Evolutionary conservation across 192 early-diverging fungal species (phyloP), one percentile per base, ranked within the genome.

Genomic region (Backusella luteola): DNA sequence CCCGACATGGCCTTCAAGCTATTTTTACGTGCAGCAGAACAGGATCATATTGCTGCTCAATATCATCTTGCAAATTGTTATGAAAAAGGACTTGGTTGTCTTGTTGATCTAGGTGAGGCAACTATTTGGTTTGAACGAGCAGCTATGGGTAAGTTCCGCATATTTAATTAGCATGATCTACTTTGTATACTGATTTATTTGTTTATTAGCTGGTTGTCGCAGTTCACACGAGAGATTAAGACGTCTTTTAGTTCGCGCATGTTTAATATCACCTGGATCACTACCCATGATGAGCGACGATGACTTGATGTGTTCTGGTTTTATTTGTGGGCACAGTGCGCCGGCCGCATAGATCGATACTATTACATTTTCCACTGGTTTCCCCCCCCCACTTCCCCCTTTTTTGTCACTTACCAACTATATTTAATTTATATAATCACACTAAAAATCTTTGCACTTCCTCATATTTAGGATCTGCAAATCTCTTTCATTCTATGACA

Each of bases 1-100:
- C 70, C 80, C 0, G 79, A 84, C 56, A 52, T 77, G 41, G 89
- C 88, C 4, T 83, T 87, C 12, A 75, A 79, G 49, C 91, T 90
- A 85, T 96, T 87, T 77, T 76, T 83, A 36, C 74, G 80, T 23
- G 84, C 88, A 66, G 94, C 94, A 1, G 79, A 84, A 67, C 85
- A 85, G 69, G 93, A 91, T 19, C 91, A 94, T 80, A 76, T 84
- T 21, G 80, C 84, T 32, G 84, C 85, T n/a, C 84, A 85, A 75
- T 85, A 80, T 52, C 78, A 84, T 76, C 76, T 88, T 1, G 87
- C 85, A 41, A 88, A 87, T 67, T 87, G 86, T 32, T 79, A 85
- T 23, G 84, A 87, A 81, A 85, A 80, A 29, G 83, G 87, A 21
- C 38, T 82, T 42, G 82, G 86, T 0, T 73, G 73, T 4, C 35